Evolutionary conservation across 2,329 filamentous ascomycete species (phyloP).

Genomic region (Mollisiaceae sp.): DNA sequence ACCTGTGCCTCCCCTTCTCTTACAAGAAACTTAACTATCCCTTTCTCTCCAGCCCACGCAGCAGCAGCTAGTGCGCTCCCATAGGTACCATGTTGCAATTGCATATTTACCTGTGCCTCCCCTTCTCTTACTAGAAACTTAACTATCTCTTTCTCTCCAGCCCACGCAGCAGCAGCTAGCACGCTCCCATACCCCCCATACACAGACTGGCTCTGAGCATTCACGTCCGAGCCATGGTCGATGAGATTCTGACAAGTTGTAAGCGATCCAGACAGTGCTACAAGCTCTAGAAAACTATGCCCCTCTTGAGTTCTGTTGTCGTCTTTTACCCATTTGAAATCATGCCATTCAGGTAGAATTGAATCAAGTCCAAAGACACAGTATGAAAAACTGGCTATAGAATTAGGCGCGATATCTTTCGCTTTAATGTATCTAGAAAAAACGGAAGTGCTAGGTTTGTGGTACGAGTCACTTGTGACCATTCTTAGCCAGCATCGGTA

Average conservation of each 20-base stretch:
- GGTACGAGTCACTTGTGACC: not conserved
- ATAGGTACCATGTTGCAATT: not conserved
- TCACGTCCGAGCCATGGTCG: conserved; percentile 11
- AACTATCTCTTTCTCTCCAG: not conserved
- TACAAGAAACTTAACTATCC: conserved; percentile 6
- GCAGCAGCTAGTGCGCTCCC: conserved; percentile 9
- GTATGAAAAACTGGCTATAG: conserved; percentile 11
- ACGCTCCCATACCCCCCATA: not conserved
- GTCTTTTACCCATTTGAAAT: conserved; percentile 8
- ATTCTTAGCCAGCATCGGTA: conserved; percentile 21
- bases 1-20: conserved; percentile 3
- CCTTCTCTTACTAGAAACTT: conserved; percentile 4
- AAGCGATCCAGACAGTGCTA: not conserved
- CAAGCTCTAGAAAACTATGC: conserved; percentile 6
- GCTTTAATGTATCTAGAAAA: not conserved
- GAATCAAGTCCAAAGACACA: conserved; percentile 6
- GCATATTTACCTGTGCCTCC: conserved; percentile 10
- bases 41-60: not conserved
- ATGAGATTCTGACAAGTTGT: conserved; percentile 5
- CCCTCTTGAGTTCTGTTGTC: not conserved
- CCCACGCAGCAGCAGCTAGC: not conserved
- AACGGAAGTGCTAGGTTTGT: not conserved
- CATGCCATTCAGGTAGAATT: conserved; percentile 15
- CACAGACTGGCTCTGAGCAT: not conserved
- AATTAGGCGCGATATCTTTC: not conserved